Evolutionary conservation across 805 yeast species (phyloP).

Genomic region (Wickerhamomyces sydowiorum): DNA sequence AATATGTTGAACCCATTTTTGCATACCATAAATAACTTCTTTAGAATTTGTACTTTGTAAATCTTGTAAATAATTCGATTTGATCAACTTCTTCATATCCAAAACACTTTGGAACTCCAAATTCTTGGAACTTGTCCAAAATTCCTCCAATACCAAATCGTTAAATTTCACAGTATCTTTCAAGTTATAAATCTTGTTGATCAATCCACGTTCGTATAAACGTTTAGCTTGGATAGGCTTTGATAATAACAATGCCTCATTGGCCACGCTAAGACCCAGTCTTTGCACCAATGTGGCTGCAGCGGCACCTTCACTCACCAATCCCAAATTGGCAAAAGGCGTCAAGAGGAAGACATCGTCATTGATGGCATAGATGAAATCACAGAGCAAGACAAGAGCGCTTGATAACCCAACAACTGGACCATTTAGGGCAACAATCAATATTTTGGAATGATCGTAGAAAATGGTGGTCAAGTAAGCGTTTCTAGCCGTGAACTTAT

Average conservation of each 20-base stretch:
- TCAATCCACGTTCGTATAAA: conserved; percentile 50
- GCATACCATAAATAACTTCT: conserved; percentile 66
- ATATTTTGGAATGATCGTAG: conserved; percentile 63
- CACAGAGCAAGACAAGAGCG: conserved; percentile 70
- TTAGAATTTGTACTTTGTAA: conserved; percentile 49
- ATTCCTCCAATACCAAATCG: conserved; percentile 32
- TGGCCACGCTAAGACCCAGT: conserved; percentile 66
- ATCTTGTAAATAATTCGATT: conserved; percentile 21
- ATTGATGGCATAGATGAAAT: conserved; percentile 65
- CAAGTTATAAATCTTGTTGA: conserved; percentile 50
- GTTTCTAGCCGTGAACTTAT: conserved; percentile 64
- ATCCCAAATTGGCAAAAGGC: conserved; percentile 79
- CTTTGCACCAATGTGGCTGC: conserved; percentile 63
- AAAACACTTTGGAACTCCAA: conserved; percentile 35
- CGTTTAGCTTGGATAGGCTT: conserved; percentile 59
- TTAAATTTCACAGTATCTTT: conserved; percentile 42
- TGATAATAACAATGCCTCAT: conserved; percentile 67
- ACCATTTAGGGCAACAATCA: conserved; percentile 75
- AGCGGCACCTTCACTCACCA: conserved; percentile 78
- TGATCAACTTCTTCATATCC: conserved; percentile 37
- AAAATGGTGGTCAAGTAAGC: conserved; percentile 61
- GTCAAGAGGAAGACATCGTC: conserved; percentile 52
- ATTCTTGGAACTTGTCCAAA: conserved; percentile 27
- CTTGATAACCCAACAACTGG: conserved; percentile 80
- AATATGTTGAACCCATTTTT: conserved; percentile 63